Conservation (phyloP, 2,329 filamentous ascomycete genomes). For the Phoma herbarum region DNA sequence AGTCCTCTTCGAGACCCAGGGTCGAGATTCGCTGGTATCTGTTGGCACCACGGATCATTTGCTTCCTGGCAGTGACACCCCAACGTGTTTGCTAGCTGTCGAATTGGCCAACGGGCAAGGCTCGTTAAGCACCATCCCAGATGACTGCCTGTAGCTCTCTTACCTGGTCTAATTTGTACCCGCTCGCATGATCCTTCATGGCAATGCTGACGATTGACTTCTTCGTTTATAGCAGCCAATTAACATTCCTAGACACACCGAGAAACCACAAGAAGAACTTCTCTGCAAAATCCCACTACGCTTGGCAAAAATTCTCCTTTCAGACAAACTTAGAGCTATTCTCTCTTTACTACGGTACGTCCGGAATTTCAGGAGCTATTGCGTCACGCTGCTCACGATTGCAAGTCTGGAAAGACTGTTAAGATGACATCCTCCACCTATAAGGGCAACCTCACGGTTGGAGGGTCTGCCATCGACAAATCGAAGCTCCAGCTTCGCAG, state of each 20-base stretch:
- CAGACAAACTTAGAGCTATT: neutral
- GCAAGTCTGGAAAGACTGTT: slow-evolving; percentile 4
- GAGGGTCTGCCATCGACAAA: slow-evolving; percentile 65
- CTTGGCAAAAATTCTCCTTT: neutral
- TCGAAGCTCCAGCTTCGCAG: slow-evolving; percentile 73
- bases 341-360: slow-evolving; percentile 4
- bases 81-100: neutral
- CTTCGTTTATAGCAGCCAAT: neutral
- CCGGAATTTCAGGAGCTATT: neutral
- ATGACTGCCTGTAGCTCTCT: neutral
- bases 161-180: neutral
- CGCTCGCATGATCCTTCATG: neutral
- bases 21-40: neutral
- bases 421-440: slow-evolving; percentile 41
- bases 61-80: neutral
- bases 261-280: neutral
- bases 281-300: neutral
- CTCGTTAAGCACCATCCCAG: neutral
- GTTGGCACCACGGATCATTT: neutral
- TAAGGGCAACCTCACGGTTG: slow-evolving; percentile 43
- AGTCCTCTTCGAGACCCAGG: neutral
- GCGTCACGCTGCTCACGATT: neutral
- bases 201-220: neutral
- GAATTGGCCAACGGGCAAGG: neutral
- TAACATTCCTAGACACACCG: slow-evolving; percentile 1